Percentiles rank a stretch among this genome's conserved stretches.
These are phyloP conservation scores for Phyllosticta paracitricarpa DNA, from an alignment of 2,329 filamentous ascomycete species.

Conservation along the genomic window DNA sequence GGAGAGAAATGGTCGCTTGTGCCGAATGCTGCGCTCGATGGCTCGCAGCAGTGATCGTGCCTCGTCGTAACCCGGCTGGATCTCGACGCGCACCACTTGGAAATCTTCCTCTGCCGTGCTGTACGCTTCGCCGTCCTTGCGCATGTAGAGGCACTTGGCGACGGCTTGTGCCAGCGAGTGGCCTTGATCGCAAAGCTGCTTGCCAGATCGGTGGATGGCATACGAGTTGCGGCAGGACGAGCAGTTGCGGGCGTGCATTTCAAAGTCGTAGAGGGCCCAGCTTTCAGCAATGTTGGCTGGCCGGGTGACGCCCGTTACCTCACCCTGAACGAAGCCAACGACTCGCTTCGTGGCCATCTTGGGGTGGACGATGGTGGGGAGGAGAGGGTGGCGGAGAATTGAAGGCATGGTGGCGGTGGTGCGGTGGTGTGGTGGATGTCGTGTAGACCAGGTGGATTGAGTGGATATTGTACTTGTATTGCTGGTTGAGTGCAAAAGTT, in stretches of 20 bases:
- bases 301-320: slow-evolving; percentile 30
- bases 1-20: slow-evolving; percentile 30
- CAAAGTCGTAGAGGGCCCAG: slow-evolving; percentile 39
- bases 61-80: slow-evolving; percentile 30
- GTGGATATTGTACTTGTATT: not conserved
- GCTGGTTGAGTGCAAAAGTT: not conserved
- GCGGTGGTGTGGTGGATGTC: no score
- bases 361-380: slow-evolving; percentile 26
- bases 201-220: slow-evolving; percentile 29
- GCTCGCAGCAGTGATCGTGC: slow-evolving; percentile 31
- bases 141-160: slow-evolving; percentile 27
- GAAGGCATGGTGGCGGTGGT: slow-evolving; percentile 7
- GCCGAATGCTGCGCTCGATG: slow-evolving; percentile 30
- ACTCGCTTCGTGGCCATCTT: slow-evolving; percentile 16
- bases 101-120: slow-evolving; percentile 22
- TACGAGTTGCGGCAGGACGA: slow-evolving; percentile 35
- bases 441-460: not conserved
- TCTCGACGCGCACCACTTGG: slow-evolving; percentile 36
- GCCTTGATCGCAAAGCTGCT: slow-evolving; percentile 34
- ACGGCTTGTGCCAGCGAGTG: slow-evolving; percentile 36
- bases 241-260: slow-evolving; percentile 37
- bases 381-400: slow-evolving; percentile 13
- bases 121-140: slow-evolving; percentile 20
- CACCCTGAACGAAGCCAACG: slow-evolving; percentile 27
- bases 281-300: slow-evolving; percentile 32